Base-by-base conservation (phyloP, 2,329 filamentous ascomycete species). In the Fusarium heterosporum region DNA sequence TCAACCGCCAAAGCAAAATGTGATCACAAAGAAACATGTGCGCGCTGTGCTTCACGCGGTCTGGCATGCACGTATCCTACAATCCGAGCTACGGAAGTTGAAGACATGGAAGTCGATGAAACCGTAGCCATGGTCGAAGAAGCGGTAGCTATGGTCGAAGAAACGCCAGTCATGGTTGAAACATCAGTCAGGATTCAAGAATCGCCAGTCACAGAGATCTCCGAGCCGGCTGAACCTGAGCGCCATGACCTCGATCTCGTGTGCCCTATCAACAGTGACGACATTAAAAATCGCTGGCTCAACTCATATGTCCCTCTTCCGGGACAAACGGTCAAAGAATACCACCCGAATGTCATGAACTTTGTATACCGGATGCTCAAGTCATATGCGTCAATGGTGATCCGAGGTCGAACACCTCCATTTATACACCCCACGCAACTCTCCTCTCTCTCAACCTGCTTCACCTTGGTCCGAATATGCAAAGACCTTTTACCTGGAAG, bases 211-310 rank as follows among this genome's bases (percentile, higher is more conserved):
- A 22, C 22, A 22, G 22, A 22, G 22, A 22, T 6, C 6, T 22
- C 22, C 32, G 14, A 36, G 10, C n/a, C 13, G 7, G 26, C 26
- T 28, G 32, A 36, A 36, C 32, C 32, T 36, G 32, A 36, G 16
- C 32, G 32, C 32, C 32, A n/a, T n/a, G 34, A 16, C 34, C 32
- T n/a, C 14, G 34, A 36, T 13, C 75, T 85, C 8, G 57, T 78
- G 1, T 83, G 82, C 55, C 79, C 81, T 3, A 83, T 85, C 62
- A 78, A 83, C 45, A 78, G 77, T 1, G 79, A 83, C 25, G 78
- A 79, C 16, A 83, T 85, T 47, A 78, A 76, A 13, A 83, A 81
- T 39, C 82, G 83, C 12, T 85, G 83, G 83, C 71, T 85, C 26
- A 79, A 83, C 30, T 72, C 78, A 3, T 84, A 80, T 34, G 78